These are phyloP conservation scores for Calonectria hongkongensis DNA, from an alignment of 2,329 filamentous ascomycete species.

Conservation along the genomic window DNA sequence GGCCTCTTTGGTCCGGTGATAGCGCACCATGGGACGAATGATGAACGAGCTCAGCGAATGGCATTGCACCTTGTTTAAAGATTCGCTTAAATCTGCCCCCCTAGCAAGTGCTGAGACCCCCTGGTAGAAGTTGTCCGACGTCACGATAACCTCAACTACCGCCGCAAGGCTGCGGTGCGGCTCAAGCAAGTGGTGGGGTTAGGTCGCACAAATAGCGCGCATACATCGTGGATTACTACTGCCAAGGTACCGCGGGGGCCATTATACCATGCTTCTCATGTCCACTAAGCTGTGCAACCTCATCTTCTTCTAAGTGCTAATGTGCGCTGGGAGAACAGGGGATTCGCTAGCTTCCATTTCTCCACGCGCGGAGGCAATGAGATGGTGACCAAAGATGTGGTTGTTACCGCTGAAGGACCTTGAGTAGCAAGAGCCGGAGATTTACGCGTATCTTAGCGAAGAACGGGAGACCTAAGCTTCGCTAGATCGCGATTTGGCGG, in stretches of 20 bases:
- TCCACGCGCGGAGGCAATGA: neutral
- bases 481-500: neutral
- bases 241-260: neutral
- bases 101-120: neutral
- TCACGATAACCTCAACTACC: conserved; percentile 1
- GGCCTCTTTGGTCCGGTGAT: neutral
- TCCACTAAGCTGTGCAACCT: neutral
- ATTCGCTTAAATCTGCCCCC: neutral
- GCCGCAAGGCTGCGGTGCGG: neutral
- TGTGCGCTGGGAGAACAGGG: conserved; percentile 5
- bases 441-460: conserved; percentile 25
- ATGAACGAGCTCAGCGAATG: neutral
- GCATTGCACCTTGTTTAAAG: neutral
- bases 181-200: neutral
- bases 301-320: neutral
- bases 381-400: conserved; percentile 5
- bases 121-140: neutral
- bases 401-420: neutral
- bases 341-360: conserved; percentile 6
- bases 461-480: neutral
- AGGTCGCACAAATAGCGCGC: neutral
- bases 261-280: neutral
- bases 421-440: neutral
- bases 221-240: neutral
- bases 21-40: neutral